Base-by-base conservation (phyloP, 495 filamentous ascomycete species). In the Venustampulla echinocandica region DNA sequence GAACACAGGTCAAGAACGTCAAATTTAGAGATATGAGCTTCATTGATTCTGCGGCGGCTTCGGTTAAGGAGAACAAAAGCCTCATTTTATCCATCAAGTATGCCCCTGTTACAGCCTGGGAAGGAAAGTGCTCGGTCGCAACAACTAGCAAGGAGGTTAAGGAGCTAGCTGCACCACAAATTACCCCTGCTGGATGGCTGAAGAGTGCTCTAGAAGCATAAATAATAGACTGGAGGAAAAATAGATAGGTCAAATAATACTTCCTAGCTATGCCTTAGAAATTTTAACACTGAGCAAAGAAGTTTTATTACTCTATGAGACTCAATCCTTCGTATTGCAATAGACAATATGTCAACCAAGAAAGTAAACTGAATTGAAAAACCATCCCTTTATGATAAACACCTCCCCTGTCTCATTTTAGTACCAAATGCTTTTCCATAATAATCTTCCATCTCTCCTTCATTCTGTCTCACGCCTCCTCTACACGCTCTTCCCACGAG, bases 121-220 rank as follows among this genome's bases (percentile, higher is more conserved):
- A 56, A 40, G 66, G 66, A 13, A 50, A 62, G 20, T 61, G 56
- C 44, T 43, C 58, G 9, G 47, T 52, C 46, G 61, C 58, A 13
- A 63, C 65, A 7, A 67, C 65, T 0, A 70, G 66, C 15, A 37
- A 37, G 34, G 34, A 37, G 15, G 34, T 37, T 18, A 11, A 37
- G 10, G 34, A 37, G 34, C 34, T 37, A 11, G 34, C 34, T 11
- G 34, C 34, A 37, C 34, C 34, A 10, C 34, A 37, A 37, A 37
- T 18, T 37, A 37, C 34, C 34, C 10, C 34, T 37, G 34, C 34
- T 37, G 34, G 15, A 10, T 37, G 34, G 34, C 15, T 37, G 10
- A 10, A 37, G 15, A 37, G 15, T 37, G 34, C 34, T 37, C 15
- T 37, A 37, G 15, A 37, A 37, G 10, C 34, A 37, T 37, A 18